Evolutionary conservation across 306 rosid genomes (phyloP).

Genomic region (Aeschynomene evenia): DNA sequence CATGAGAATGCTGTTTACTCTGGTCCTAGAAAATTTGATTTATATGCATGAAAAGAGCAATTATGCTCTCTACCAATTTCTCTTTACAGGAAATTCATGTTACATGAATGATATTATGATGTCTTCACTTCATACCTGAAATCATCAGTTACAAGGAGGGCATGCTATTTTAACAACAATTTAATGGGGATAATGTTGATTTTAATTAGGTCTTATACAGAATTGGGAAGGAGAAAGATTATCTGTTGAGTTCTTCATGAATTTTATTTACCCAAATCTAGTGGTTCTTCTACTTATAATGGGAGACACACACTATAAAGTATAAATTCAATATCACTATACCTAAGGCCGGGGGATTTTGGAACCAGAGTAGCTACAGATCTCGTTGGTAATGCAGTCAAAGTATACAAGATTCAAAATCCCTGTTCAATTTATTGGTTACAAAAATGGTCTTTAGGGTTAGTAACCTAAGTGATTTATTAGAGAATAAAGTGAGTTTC

Average conservation of each 20-base stretch:
- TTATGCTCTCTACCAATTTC: neutral
- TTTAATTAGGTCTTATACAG: neutral
- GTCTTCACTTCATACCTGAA: constrained; percentile 4
- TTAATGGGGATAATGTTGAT: neutral
- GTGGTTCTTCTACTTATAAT: neutral
- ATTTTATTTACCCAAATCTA: neutral
- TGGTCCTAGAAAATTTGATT: neutral
- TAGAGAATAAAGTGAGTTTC: neutral
- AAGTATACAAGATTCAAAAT: neutral
- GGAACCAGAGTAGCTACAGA: neutral
- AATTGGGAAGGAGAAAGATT: constrained; percentile 1
- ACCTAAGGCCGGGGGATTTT: neutral
- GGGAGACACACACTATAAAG: neutral
- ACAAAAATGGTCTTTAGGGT: neutral
- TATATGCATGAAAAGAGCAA: neutral
- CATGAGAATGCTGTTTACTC: neutral
- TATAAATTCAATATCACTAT: neutral
- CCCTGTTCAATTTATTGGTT: neutral
- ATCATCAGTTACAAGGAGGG: neutral
- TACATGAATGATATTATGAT: neutral
- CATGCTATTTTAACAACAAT: neutral
- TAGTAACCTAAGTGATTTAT: neutral
- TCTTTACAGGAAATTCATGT: neutral
- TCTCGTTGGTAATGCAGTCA: neutral
- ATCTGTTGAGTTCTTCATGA: neutral